Conservation (phyloP, 192 early-diverging fungal species). For the Entomortierella chlamydospora region DNA sequence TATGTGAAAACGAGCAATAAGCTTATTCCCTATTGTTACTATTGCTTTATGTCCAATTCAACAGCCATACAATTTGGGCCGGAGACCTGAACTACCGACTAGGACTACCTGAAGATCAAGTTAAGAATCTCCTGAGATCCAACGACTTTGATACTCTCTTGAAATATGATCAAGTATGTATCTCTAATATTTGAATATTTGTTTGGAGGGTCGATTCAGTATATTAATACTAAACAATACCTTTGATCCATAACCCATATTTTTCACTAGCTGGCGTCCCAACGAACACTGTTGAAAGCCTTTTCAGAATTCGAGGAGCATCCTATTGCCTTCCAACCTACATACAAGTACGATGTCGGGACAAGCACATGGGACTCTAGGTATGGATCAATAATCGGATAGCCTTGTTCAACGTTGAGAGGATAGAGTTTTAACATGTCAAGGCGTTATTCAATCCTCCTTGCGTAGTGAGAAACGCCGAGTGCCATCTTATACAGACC, state of each 20-base stretch:
- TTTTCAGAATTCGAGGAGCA: conserved; percentile 92
- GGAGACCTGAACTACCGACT: conserved; percentile 98
- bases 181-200: neutral
- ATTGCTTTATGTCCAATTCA: neutral
- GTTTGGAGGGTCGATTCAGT: neutral
- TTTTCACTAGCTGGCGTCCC: conserved; percentile 65
- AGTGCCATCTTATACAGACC: conserved; percentile 93
- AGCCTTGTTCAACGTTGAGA: too few species aligned
- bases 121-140: conserved; percentile 65
- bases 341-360: conserved; percentile 94
- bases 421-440: neutral
- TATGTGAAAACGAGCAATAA: too few species aligned
- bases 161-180: conserved; percentile 81
- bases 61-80: conserved; percentile 86
- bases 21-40: too few species aligned
- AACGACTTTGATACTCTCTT: conserved; percentile 74
- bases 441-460: neutral
- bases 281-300: conserved; percentile 71
- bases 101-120: conserved; percentile 67
- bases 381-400: conserved; percentile 29
- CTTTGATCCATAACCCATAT: too few species aligned
- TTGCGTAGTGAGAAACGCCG: conserved; percentile 77
- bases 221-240: too few species aligned
- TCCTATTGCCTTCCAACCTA: conserved; percentile 81
- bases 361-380: conserved; percentile 84